Evolutionary conservation across 83 land plant species (phyloP).

Genomic region (Thuja plicata): DNA sequence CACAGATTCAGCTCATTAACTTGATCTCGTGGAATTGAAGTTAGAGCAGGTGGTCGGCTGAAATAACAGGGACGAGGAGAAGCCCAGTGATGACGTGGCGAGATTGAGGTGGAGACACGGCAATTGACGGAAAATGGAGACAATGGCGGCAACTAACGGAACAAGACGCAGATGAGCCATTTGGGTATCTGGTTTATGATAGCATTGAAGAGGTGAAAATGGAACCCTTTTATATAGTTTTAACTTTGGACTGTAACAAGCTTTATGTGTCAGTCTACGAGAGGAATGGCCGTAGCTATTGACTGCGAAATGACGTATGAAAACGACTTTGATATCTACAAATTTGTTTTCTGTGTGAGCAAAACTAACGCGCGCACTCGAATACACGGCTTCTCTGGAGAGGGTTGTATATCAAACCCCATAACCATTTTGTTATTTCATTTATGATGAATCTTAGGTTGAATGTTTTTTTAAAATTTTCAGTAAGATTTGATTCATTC

Average conservation of each 20-base stretch:
- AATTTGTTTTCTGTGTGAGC: too few species aligned
- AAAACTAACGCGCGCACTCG: too few species aligned
- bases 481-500: too few species aligned
- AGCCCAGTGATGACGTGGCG: conserved; percentile 36
- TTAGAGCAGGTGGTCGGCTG: conserved; percentile 34
- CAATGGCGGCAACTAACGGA: not conserved
- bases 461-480: too few species aligned
- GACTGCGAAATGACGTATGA: not conserved
- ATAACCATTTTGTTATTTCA: too few species aligned
- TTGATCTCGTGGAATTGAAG: conserved; percentile 52
- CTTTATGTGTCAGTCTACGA: not conserved
- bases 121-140: not conserved
- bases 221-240: too few species aligned
- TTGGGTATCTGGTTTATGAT: not conserved
- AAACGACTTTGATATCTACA: too few species aligned
- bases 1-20: too few species aligned
- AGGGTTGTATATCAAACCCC: too few species aligned
- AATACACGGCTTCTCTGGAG: too few species aligned
- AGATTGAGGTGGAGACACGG: conserved; percentile 49
- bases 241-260: too few species aligned
- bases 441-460: too few species aligned
- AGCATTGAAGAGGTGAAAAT: not conserved
- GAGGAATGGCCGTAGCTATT: not conserved
- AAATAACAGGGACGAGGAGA: conserved; percentile 40
- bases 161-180: not conserved